Evolutionary conservation across 2,329 filamentous ascomycete genomes (phyloP), one percentile per base, ranked within the genome.

Genomic region (Ceratocystis lukuohia): DNA sequence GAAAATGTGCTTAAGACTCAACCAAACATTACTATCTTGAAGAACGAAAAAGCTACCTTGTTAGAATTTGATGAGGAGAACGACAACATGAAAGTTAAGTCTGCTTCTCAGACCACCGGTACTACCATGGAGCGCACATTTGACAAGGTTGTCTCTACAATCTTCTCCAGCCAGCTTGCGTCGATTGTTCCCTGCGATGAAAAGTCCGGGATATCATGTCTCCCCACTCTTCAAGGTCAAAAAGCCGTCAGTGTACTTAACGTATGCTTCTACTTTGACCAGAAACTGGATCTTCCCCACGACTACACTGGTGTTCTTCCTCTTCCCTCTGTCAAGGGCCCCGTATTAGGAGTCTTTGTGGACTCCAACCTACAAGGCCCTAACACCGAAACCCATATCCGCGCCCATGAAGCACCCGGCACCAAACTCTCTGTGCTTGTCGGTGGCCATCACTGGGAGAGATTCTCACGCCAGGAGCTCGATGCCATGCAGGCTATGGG

Each of bases 361-460:
- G 91, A 96, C 75, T 89, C 86, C 1, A 85, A 90, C 69, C 82
- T 77, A 37, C 69, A 73, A 65, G 69, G 71, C 56, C 71, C 75
- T 62, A 82, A 80, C 20, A 80, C 83, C 70, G 83, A 88, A 72
- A 30, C 61, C 25, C 61, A 62, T 17, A 66, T 68, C 28, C 66
- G 66, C 15, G 48, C 48, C n/a, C 79, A 68, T 76, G 75, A 76
- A 68, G 75, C 75, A n/a, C 70, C 70, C 45, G 91, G 89, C 28
- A 96, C 91, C 15, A 96, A 96, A 74, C 76, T 97, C 65, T 96
- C 93, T 17, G 89, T 97, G 71, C 96, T 99, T 85, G 79, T 99
- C 66, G 94, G 94, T 68, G 94, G 94, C 1, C 91, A 96, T 76
- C 91, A 89, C 82, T 97, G 90, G 90, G 81, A 91, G 73, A 71